Evolutionary conservation across 805 yeast genomes (phyloP), one percentile per base, ranked within the genome.

Genomic region (Candida chauliodis): DNA sequence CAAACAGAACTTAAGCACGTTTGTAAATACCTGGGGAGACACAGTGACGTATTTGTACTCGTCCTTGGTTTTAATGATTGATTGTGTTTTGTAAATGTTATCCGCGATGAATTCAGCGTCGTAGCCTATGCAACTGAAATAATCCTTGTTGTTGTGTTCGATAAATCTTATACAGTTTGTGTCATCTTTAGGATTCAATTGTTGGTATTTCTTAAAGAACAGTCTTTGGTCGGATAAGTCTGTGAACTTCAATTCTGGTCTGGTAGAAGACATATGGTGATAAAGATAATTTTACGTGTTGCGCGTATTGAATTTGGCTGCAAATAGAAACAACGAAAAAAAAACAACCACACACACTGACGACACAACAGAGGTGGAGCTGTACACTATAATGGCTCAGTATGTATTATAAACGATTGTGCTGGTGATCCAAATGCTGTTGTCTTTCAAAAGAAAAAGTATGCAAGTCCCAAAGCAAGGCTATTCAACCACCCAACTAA

Each of bases 41-140:
- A 93, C 66, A 0, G 96, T 86, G 23, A 86, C 84, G 46, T 84
- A 84, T 22, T 76, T 71, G 39, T 59, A 54, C 27, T 56, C 53
- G 14, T 58, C 49, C 32, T 69, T 63, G 35, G 74, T 65, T 53
- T 91, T 91, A 41, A 91, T 56, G 8, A 89, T 95, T 17, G 95
- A 79, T 29, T 76, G 78, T 0, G 98, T 88, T 48, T 83, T 84
- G 63, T 87, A 91, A 23, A 93, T 79, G 39, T 73, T 67, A 46
- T 89, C 95, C 3, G 97, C 96, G 20, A 88, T 84, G 40, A 79
- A 71, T 30, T 72, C 70, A 3, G 98, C 96, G 57, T 91, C 96
- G 3, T 75, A 77, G 32, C 73, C 76, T 15, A 88, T 69, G 1
- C 78, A 81, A 2, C 85, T 79, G 60, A 81, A 93, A 58, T 86